A percentile compares a stretch with the other conserved stretches of the same genome.
Conservation (phyloP, 2,329 filamentous ascomycete genomes). For the Monosporascus sp. region DNA sequence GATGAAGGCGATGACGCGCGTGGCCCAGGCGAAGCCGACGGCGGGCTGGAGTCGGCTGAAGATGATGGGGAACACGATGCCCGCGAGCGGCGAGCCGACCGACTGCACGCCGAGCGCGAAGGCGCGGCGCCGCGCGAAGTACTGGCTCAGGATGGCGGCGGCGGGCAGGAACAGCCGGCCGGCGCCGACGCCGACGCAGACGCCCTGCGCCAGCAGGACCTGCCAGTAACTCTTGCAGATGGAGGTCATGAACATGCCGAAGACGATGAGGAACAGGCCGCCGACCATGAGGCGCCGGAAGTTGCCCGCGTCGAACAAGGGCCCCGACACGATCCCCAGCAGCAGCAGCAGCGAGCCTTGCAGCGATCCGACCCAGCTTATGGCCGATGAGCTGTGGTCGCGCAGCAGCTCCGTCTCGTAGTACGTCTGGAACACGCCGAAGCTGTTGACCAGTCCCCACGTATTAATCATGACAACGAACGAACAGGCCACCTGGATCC, state of each 20-base stretch:
- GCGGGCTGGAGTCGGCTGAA: conserved; percentile 33
- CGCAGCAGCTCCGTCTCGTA: conserved; percentile 13
- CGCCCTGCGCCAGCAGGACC: conserved; percentile 19
- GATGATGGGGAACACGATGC: conserved; percentile 38
- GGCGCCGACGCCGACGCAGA: conserved; percentile 17
- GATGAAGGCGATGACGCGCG: conserved; percentile 36
- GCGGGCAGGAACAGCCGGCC: conserved; percentile 18
- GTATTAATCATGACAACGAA: conserved; percentile 31
- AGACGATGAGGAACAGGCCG: conserved; percentile 19
- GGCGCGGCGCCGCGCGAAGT: conserved; percentile 23
- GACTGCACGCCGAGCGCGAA: conserved; percentile 17
- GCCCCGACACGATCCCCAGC: conserved; percentile 27
- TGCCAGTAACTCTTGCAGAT: conserved; percentile 33
- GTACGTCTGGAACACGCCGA: conserved; percentile 26
- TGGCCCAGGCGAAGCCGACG: conserved; percentile 48
- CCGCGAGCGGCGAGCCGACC: conserved; percentile 20
- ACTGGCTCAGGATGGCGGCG: conserved; percentile 21
- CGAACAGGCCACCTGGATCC: conserved; percentile 36
- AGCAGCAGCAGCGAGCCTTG: conserved; percentile 28
- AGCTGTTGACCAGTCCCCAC: conserved; percentile 31
- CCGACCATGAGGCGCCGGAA: conserved; percentile 18
- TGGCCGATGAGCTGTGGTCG: conserved; percentile 16
- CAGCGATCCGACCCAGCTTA: conserved; percentile 27
- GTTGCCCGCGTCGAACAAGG: conserved; percentile 29
- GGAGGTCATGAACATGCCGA: conserved; percentile 33